phyloP scores from a whole-genome alignment of 768 basidiomycete genomes.

The Mycena rebaudengoi region DNA sequence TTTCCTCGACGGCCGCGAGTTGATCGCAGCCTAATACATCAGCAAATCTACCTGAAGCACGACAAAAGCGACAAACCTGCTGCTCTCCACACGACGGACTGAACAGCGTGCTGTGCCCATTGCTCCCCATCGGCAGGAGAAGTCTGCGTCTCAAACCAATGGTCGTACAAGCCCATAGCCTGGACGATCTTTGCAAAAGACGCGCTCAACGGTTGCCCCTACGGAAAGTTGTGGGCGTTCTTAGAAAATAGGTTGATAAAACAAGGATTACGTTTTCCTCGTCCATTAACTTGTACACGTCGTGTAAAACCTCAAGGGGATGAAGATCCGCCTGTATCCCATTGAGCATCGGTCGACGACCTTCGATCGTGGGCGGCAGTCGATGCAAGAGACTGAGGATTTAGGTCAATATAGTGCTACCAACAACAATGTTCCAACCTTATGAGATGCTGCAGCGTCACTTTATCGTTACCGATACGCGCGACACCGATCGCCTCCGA shows the following conservation, averaged over 20 bases:
- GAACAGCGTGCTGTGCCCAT: conserved; percentile 78
- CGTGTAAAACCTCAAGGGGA: conserved; percentile 79
- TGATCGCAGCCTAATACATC: conserved; percentile 66
- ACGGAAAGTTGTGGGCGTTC: neutral
- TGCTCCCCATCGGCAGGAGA: conserved; percentile 65
- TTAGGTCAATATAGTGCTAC: conserved; percentile 1
- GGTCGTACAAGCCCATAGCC: conserved; percentile 74
- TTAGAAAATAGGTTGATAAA: too few species aligned
- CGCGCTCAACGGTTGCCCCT: conserved; percentile 78
- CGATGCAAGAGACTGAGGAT: conserved; percentile 73
- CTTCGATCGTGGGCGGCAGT: conserved; percentile 60
- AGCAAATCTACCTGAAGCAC: neutral
- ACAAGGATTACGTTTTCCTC: conserved; percentile 60
- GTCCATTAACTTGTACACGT: conserved; percentile 79
- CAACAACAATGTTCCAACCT: conserved; percentile 59
- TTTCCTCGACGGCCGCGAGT: conserved; percentile 72
- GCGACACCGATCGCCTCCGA: conserved; percentile 83
- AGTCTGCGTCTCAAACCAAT: conserved; percentile 70
- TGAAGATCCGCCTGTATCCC: conserved; percentile 81
- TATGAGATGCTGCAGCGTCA: conserved; percentile 82
- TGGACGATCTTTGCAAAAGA: conserved; percentile 75
- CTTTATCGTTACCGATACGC: conserved; percentile 73
- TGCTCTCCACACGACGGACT: conserved; percentile 76
- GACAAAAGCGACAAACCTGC: conserved; percentile 55
- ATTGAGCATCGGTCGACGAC: conserved; percentile 63